Percentiles rank a stretch among this genome's conserved stretches.
phyloP scores from a whole-genome alignment of 352 stramenopile genomes.

The Pythium folliculosum region DNA sequence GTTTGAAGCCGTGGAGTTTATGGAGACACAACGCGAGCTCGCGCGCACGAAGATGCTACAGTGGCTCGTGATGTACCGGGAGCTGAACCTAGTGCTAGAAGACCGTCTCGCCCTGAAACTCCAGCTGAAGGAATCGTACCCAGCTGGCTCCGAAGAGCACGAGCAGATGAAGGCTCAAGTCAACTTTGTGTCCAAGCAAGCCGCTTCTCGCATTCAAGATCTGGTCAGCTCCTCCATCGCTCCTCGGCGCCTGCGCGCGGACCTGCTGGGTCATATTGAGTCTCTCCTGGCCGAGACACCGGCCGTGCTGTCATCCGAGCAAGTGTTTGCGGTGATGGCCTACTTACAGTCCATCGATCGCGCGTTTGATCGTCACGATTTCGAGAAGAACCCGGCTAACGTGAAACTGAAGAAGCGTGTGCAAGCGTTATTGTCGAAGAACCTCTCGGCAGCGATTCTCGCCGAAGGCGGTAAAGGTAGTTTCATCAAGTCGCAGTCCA shows the following conservation, averaged over 20 bases:
- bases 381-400: slow-evolving; percentile 44
- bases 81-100: slow-evolving; percentile 67
- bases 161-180: slow-evolving; percentile 41
- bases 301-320: slow-evolving; percentile 49
- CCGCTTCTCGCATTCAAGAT: slow-evolving; percentile 55
- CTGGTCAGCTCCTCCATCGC: slow-evolving; percentile 48
- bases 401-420: slow-evolving; percentile 53
- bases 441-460: slow-evolving; percentile 64
- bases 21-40: slow-evolving; percentile 49
- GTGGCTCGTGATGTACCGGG: slow-evolving; percentile 72
- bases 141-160: slow-evolving; percentile 25
- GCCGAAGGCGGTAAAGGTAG: slow-evolving; percentile 28
- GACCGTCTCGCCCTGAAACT: slow-evolving; percentile 54
- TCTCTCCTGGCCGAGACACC: slow-evolving; percentile 49
- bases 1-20: slow-evolving; percentile 71
- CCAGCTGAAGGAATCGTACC: slow-evolving; percentile 28
- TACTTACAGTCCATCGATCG: slow-evolving; percentile 68
- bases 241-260: slow-evolving; percentile 44
- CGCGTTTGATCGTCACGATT: slow-evolving; percentile 58
- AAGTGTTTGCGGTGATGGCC: slow-evolving; percentile 64
- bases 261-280: slow-evolving; percentile 52
- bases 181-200: slow-evolving; percentile 64
- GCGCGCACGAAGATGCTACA: slow-evolving; percentile 48
- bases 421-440: slow-evolving; percentile 52
- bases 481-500: slow-evolving; percentile 9